phyloP scores from a whole-genome alignment of 257 asterid species.

The Plectranthus barbatus region DNA sequence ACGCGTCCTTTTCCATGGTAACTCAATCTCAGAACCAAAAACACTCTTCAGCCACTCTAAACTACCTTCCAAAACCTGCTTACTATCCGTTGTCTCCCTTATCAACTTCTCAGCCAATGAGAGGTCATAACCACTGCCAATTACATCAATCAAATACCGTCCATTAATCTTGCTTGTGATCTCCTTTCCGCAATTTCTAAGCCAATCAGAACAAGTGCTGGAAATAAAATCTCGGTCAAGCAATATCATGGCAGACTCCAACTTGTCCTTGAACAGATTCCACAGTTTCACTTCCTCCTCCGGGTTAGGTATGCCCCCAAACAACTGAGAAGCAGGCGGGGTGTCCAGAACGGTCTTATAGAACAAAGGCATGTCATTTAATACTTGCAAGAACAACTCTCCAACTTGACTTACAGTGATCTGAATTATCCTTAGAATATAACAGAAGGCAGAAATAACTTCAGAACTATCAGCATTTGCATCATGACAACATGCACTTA shows the following conservation, averaged over 20 bases:
- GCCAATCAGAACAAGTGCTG: slow-evolving; percentile 85
- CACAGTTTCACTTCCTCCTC: slow-evolving; percentile 89
- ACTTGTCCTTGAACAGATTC: slow-evolving; percentile 73
- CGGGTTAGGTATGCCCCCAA: slow-evolving; percentile 95
- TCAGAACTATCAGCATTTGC: slow-evolving; percentile 53
- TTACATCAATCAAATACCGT: slow-evolving; percentile 69
- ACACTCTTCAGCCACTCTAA: slow-evolving; percentile 97
- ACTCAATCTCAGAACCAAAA: slow-evolving; percentile 94
- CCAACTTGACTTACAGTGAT: slow-evolving; percentile 92
- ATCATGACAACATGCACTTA: slow-evolving; percentile 62
- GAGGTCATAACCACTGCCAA: slow-evolving; percentile 81
- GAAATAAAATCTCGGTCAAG: slow-evolving; percentile 64
- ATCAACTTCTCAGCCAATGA: slow-evolving; percentile 83
- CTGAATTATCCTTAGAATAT: slow-evolving; percentile 78
- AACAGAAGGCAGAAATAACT: slow-evolving; percentile 76
- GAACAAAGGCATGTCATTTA: slow-evolving; percentile 90
- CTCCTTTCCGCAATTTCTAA: slow-evolving; percentile 88
- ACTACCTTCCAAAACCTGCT: slow-evolving; percentile 89
- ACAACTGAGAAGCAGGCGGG: slow-evolving; percentile 97
- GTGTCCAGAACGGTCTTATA: slow-evolving; percentile 73
- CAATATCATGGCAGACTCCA: slow-evolving; percentile 70
- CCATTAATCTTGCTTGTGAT: slow-evolving; percentile 69
- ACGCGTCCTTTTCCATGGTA: slow-evolving; percentile 91
- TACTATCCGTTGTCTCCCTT: slow-evolving; percentile 87
- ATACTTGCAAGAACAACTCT: slow-evolving; percentile 80